Percentiles rank a stretch among this genome's conserved stretches.
Evolutionary conservation across 257 asterid genomes (phyloP).

Genomic region (Salvia rosmarinus): DNA sequence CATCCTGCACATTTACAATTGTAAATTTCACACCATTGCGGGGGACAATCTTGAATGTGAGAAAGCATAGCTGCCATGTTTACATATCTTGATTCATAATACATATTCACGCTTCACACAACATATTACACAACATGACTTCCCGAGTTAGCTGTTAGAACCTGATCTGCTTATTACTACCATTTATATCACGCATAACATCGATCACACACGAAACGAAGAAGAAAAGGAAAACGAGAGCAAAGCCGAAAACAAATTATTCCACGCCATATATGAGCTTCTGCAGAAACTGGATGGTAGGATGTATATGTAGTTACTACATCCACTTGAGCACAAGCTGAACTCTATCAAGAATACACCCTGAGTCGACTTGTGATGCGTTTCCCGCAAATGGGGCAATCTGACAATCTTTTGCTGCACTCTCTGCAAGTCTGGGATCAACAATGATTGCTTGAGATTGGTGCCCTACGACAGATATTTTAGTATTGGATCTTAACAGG

Average conservation of each 20-base stretch:
- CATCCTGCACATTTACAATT: not conserved
- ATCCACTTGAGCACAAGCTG: not conserved
- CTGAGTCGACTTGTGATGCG: constrained; percentile 70
- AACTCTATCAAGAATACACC: constrained; percentile 49
- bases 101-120: not conserved
- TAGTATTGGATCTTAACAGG: constrained; percentile 49
- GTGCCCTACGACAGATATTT: not conserved
- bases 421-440: constrained; percentile 74
- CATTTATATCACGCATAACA: not conserved
- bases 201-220: not conserved
- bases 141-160: constrained; percentile 7
- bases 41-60: constrained; percentile 3
- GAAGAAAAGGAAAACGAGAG: not conserved
- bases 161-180: not conserved
- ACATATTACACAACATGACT: not conserved
- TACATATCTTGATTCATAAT: constrained; percentile 12
- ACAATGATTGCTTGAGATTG: constrained; percentile 11
- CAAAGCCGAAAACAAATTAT: not conserved
- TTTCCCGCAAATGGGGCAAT: constrained; percentile 75
- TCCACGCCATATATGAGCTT: not conserved
- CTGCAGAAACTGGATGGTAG: not conserved
- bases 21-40: not conserved
- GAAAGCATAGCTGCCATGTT: constrained; percentile 25
- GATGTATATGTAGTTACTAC: too few relatives aligned
- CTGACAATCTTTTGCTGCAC: constrained; percentile 63